These are phyloP conservation scores for Coprinopsis sp. DNA, from an alignment of 768 basidiomycete genomes.

Conservation along the genomic window DNA sequence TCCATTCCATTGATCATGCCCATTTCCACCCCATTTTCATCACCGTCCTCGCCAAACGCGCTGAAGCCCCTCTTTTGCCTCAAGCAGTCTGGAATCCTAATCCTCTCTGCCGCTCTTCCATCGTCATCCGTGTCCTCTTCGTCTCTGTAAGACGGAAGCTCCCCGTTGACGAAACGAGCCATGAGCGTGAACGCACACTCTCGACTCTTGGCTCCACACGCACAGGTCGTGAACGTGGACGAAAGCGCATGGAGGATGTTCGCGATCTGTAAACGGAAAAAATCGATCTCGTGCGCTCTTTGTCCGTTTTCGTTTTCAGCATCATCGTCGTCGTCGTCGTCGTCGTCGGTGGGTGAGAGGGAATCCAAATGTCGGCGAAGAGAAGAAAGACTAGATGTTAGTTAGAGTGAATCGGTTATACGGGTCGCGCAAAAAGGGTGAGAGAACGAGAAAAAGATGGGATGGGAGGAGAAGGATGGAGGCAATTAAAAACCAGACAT, in stretches of 20 bases:
- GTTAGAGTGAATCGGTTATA: neutral
- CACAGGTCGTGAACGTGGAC: constrained; percentile 71
- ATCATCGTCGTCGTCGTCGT: neutral
- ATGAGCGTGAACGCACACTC: constrained; percentile 65
- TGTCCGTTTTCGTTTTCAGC: constrained; percentile 1
- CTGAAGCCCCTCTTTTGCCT: no score
- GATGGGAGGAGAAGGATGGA: constrained; percentile 12
- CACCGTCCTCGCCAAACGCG: no score
- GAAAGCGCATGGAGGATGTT: constrained; percentile 66
- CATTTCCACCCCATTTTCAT: no score
- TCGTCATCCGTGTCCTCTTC: neutral
- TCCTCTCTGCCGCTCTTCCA: neutral
- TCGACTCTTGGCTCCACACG: constrained; percentile 57
- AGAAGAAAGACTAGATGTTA: constrained; percentile 4
- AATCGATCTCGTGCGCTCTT: constrained; percentile 43
- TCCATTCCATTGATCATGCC: constrained; percentile 23
- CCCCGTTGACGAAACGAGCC: constrained; percentile 51
- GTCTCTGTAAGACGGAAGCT: neutral
- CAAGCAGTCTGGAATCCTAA: neutral
- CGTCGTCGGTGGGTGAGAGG: neutral
- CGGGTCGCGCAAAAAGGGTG: neutral
- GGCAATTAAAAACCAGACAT: constrained; percentile 14
- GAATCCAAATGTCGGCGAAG: constrained; percentile 11
- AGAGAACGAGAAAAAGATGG: neutral
- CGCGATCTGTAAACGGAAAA: constrained; percentile 61